Evolutionary conservation across 2,329 filamentous ascomycete species (phyloP).

Genomic region (Colletotrichum cereale): DNA sequence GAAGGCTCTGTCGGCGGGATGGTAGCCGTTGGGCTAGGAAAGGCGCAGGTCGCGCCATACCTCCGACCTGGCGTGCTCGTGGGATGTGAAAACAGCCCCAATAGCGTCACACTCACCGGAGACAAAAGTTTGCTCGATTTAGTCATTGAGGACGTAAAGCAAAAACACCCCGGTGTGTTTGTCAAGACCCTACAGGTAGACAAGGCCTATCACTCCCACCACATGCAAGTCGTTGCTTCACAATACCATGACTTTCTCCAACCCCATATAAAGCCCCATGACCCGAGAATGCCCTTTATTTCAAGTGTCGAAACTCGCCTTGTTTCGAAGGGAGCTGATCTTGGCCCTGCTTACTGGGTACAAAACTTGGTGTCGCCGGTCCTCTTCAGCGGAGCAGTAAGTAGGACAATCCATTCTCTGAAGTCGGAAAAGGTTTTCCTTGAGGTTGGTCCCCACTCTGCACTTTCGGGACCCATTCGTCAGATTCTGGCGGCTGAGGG

Average conservation of each 20-base stretch:
- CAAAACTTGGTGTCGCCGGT: conserved; percentile 24
- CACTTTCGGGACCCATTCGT: conserved; percentile 22
- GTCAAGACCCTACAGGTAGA: conserved; percentile 51
- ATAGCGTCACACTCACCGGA: conserved; percentile 48
- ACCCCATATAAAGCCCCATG: conserved; percentile 42
- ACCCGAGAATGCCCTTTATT: conserved; percentile 20
- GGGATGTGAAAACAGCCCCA: conserved; percentile 49
- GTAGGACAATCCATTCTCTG: background rate
- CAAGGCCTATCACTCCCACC: conserved; percentile 57
- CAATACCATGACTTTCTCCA: conserved; percentile 52
- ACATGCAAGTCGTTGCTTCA: conserved; percentile 30
- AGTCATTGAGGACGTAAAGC: conserved; percentile 46
- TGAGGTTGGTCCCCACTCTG: conserved; percentile 28
- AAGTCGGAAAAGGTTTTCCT: conserved; percentile 17
- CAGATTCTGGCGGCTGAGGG: conserved; percentile 47
- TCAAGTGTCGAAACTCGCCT: conserved; percentile 47
- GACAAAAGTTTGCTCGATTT: conserved; percentile 41
- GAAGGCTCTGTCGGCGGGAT: conserved; percentile 49
- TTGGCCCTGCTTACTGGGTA: conserved; percentile 22
- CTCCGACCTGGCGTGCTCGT: conserved; percentile 45
- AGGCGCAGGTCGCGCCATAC: conserved; percentile 45
- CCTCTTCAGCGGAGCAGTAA: conserved; percentile 16
- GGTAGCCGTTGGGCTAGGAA: conserved; percentile 55
- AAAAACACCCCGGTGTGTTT: conserved; percentile 45
- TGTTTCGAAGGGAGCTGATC: conserved; percentile 34